Conservation (phyloP, 2,329 filamentous ascomycete genomes). For the Fusarium domesticum region DNA sequence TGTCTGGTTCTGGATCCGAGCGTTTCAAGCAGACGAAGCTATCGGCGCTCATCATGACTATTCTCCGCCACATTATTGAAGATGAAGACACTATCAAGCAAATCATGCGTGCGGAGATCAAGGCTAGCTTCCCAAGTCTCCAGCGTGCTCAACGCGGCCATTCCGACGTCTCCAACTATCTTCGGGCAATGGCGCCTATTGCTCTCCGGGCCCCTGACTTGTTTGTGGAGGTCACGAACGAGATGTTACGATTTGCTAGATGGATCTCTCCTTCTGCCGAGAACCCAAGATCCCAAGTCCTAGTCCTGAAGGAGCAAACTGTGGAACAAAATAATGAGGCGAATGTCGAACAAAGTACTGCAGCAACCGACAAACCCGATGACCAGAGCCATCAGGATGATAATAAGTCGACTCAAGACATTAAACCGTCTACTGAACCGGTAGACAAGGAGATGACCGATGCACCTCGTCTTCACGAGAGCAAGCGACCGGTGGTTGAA, state of each 20-base stretch:
- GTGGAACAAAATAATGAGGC: constrained; percentile 12
- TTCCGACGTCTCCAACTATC: constrained; percentile 68
- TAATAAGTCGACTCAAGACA: constrained; percentile 36
- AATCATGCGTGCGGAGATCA: constrained; percentile 88
- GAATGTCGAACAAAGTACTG: neutral
- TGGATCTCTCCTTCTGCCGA: constrained; percentile 48
- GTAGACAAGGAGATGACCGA: constrained; percentile 61
- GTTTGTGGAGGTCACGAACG: constrained; percentile 84
- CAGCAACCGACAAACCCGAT: constrained; percentile 6
- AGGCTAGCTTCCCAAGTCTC: constrained; percentile 65
- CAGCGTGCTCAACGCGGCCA: constrained; percentile 48
- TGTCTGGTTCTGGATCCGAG: constrained; percentile 74
- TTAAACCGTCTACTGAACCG: constrained; percentile 60
- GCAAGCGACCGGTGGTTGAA: constrained; percentile 81
- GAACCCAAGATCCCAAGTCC: constrained; percentile 31
- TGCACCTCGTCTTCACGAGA: constrained; percentile 55
- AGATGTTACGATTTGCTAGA: constrained; percentile 71
- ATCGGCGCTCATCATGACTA: constrained; percentile 69
- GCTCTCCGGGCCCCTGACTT: constrained; percentile 78
- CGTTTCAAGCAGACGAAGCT: constrained; percentile 60
- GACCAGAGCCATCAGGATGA: constrained; percentile 15
- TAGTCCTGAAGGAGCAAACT: constrained; percentile 43
- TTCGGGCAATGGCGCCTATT: constrained; percentile 74
- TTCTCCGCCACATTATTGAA: constrained; percentile 89
- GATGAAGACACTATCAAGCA: constrained; percentile 89